Evolutionary conservation across 2,329 filamentous ascomycete genomes (phyloP), one percentile per base, ranked within the genome.

Genomic region (Calcarisporium arbuscula): DNA sequence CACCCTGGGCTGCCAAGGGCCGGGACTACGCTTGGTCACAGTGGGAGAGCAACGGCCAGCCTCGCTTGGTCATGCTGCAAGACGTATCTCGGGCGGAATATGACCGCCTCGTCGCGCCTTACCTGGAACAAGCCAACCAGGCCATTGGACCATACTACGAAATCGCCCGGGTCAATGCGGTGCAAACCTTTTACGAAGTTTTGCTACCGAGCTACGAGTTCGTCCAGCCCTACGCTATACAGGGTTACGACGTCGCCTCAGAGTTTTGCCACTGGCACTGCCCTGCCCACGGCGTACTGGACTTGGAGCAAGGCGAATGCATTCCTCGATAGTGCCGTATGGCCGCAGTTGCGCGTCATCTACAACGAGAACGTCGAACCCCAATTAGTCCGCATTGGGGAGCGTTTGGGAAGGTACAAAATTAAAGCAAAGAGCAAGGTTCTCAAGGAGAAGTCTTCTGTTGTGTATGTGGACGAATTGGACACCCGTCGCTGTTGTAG

Each of bases 311-410:
- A 78, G 39, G 74, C 75, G 0, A 75, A 78, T 39, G 63, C 72
- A 10, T 90, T 95, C 51, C 62, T 94, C 21, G 77, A 87, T 38
- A 75, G 77, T 30, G 81, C 79, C 3, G 66, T 96, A 12, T 92
- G 85, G 82, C 90, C 90, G 3, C 81, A 83, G 44, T 43, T 95
- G 9, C 78, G 83, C 18, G 72, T 84, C 11, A 64, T 95, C 5
- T 96, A 96, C 52, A 76, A 81, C 9, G 81, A 95, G 52, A 95
- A 94, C 49, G 89, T 98, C 4, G 89, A 96, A 62, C 94, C 94
- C 11, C 94, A 98, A 60, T 72, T 98, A 11, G 76, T 90, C 37
- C 86, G 88, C 50, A 96, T 98, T 50, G 85, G 86, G 10, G 84
- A 95, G 63, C 80, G 89, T 29, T 73, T 98, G 9, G 89, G 88